These are phyloP conservation scores for Lentinula raphanica DNA, from an alignment of 768 basidiomycete species.

Conservation along the genomic window DNA sequence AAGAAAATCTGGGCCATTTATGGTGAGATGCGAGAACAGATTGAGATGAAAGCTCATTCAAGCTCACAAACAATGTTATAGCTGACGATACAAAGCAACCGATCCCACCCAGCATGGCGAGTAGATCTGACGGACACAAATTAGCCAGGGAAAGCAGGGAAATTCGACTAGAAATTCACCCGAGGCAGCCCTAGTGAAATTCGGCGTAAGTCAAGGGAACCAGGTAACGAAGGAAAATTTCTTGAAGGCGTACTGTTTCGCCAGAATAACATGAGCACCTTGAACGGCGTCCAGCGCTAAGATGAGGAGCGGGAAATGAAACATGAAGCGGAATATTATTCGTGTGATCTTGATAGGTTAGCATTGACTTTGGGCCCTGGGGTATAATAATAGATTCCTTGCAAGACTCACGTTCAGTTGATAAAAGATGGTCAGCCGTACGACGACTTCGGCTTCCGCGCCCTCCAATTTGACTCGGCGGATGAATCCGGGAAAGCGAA, in stretches of 20 bases:
- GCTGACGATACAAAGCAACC: slow-evolving; percentile 77
- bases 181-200: slow-evolving; percentile 44
- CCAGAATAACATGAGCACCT: slow-evolving; percentile 43
- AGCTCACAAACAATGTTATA: slow-evolving; percentile 69
- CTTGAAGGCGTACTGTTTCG: slow-evolving; percentile 45
- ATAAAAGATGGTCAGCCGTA: slow-evolving; percentile 70
- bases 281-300: slow-evolving; percentile 62
- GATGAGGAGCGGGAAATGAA: slow-evolving; percentile 62
- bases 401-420: slow-evolving; percentile 56
- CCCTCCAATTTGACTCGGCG: slow-evolving; percentile 66
- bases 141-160: background rate
- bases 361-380: background rate
- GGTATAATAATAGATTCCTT: background rate
- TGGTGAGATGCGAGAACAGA: slow-evolving; percentile 43
- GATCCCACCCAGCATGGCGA: slow-evolving; percentile 65
- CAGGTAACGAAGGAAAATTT: background rate
- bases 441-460: slow-evolving; percentile 68
- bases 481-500: slow-evolving; percentile 67
- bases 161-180: slow-evolving; percentile 42
- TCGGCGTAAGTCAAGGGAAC: background rate
- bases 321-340: slow-evolving; percentile 71
- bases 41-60: slow-evolving; percentile 20
- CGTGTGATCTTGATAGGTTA: slow-evolving; percentile 48
- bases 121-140: slow-evolving; percentile 45
- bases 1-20: slow-evolving; percentile 56